Evolutionary conservation across 306 rosid species (phyloP), one percentile per base, ranked within the genome.

Genomic region (Castanopsis chinensis): DNA sequence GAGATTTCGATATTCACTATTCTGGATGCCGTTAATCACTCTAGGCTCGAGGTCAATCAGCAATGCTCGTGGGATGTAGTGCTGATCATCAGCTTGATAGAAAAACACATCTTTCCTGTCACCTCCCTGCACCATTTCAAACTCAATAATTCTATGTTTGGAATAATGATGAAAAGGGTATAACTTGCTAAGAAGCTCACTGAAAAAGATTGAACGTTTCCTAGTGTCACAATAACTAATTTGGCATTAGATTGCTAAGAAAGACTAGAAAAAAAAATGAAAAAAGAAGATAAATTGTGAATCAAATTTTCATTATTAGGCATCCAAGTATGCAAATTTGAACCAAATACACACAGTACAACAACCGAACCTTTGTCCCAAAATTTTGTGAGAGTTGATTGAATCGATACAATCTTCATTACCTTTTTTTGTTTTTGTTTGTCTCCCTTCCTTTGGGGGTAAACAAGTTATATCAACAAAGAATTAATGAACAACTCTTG

Each of bases 71-170:
- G 99, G 99, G 85, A 95, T 90, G 84, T 95, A 95, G 85, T 95
- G 99, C 80, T 95, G 99, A 86, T 92, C 99, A 76, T 95, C 99
- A 18, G 99, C 99, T 89, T 95, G 99, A 77, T 95, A 95, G 82
- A 95, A 95, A 84, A 95, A 95, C 52, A 95, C 99, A 69, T 95
- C 99, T 79, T 95, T 95, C 55, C 99, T 78, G 73, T 95, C 99
- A 74, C 99, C 99, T 37, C 99, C 99, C 99, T 94, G 88, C 74
- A 82, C n/a, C 85, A 79, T 65, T 82, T 78, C 61, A 73, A 67
- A 61, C 69, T 74, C 65, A 72, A 60, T 70, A 83, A 30, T 80
- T 32, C 32, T 30, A 45, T 6, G 2, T 68, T 74, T 61, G 37
- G 32, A 17, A 59, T 20, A 27, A 15, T 23, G 74, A 43, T 12